Evolutionary conservation across 768 basidiomycete species (phyloP).

Genomic region (Russula vinacea): DNA sequence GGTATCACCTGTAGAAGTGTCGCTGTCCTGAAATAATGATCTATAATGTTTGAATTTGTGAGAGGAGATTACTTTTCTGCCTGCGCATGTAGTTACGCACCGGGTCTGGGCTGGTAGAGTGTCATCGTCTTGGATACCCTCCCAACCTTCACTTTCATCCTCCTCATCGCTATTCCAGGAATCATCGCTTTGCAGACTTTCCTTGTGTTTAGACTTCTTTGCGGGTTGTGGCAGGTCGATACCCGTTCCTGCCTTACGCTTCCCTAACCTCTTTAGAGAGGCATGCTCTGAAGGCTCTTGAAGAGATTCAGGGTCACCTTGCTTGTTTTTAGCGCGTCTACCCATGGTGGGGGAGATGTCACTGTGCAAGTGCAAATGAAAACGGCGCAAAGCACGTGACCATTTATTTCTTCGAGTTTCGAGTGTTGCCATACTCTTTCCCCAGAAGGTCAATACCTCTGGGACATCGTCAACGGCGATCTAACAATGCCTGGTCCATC

Average conservation of each 20-base stretch:
- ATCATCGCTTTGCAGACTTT: conserved; percentile 29
- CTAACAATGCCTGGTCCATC: no score
- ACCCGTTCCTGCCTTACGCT: conserved; percentile 61
- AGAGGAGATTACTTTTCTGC: neutral
- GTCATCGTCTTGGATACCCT: conserved; percentile 53
- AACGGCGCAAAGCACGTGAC: neutral
- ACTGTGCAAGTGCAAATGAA: neutral
- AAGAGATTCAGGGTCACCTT: conserved; percentile 63
- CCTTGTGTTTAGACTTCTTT: conserved; percentile 37
- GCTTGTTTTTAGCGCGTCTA: conserved; percentile 82
- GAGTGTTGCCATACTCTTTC: no score
- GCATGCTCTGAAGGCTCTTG: conserved; percentile 38
- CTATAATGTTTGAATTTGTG: conserved; percentile 33
- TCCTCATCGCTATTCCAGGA: conserved; percentile 36
- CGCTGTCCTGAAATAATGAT: conserved; percentile 48
- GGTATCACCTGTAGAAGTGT: conserved; percentile 42
- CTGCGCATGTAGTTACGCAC: conserved; percentile 32
- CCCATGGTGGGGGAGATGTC: conserved; percentile 47
- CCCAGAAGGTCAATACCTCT: no score
- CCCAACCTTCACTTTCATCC: conserved; percentile 52
- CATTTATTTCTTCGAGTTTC: no score
- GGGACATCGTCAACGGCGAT: no score
- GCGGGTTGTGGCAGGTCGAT: conserved; percentile 34
- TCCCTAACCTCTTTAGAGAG: conserved; percentile 60
- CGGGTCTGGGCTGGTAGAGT: conserved; percentile 45